Evolutionary conservation across 208 protist species (phyloP).

Genomic region (Porcisia deanei): DNA sequence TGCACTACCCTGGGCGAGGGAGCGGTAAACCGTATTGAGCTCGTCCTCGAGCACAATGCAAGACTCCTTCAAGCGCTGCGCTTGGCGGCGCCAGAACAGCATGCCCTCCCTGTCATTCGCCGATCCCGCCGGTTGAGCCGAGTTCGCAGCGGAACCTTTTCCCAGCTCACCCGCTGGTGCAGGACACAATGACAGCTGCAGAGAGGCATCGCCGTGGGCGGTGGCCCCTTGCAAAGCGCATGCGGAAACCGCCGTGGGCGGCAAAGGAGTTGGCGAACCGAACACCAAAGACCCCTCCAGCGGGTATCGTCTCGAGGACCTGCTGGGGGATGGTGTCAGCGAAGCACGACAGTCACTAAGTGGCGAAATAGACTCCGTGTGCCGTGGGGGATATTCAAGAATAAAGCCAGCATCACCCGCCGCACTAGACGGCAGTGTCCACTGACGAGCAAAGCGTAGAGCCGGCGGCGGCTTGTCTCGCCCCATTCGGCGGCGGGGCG

Average conservation of each 20-base stretch:
- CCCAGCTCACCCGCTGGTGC: background rate
- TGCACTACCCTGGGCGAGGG: background rate
- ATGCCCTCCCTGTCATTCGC: background rate
- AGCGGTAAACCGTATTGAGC: slow-evolving; percentile 19
- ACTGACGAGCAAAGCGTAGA: slow-evolving; percentile 29
- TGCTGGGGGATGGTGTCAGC: background rate
- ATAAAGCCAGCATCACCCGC: background rate
- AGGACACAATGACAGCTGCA: background rate
- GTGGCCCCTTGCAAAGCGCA: background rate
- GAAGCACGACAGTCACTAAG: background rate
- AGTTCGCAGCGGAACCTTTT: background rate
- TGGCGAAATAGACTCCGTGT: slow-evolving; percentile 6
- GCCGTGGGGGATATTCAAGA: slow-evolving; percentile 9
- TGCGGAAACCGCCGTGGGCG: background rate
- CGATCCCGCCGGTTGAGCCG: background rate
- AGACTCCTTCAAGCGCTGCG: slow-evolving; percentile 17
- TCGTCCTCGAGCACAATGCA: slow-evolving; percentile 14
- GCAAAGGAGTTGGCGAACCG: background rate
- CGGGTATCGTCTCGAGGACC: background rate
- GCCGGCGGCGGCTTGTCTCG: slow-evolving; percentile 5
- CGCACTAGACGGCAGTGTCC: slow-evolving; percentile 17
- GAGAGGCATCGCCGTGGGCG: background rate
- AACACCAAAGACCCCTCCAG: background rate
- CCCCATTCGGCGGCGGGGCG: background rate
- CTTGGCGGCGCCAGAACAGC: slow-evolving; percentile 26